These are phyloP conservation scores for Magnaporthiopsis poae DNA, from an alignment of 2,329 filamentous ascomycete species.

Conservation along the genomic window DNA sequence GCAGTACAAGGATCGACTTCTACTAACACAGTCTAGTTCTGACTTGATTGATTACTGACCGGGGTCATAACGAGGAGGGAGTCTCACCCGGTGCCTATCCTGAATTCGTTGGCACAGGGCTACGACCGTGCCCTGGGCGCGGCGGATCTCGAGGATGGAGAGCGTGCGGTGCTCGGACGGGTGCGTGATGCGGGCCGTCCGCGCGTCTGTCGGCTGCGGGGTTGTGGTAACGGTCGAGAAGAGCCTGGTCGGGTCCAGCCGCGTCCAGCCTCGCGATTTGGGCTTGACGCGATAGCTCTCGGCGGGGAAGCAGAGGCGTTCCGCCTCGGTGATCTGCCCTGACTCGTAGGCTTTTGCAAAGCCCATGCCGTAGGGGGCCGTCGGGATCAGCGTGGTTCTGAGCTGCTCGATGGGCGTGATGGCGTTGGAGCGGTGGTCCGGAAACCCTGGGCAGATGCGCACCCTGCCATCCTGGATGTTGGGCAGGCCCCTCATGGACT, in stretches of 20 bases:
- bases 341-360: conserved; percentile 34
- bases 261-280: conserved; percentile 24
- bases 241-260: conserved; percentile 34
- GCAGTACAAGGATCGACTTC: no score
- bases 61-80: no score
- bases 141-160: conserved; percentile 55
- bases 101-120: no score
- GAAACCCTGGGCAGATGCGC: conserved; percentile 52
- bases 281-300: conserved; percentile 8
- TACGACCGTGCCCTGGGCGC: conserved; percentile 64
- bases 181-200: conserved; percentile 49
- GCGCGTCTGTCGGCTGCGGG: conserved; percentile 40
- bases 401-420: conserved; percentile 29
- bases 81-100: no score
- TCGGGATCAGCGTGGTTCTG: conserved; percentile 51
- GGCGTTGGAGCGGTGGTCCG: conserved; percentile 54
- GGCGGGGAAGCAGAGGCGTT: conserved; percentile 31
- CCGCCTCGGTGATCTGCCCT: conserved; percentile 27
- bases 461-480: conserved; percentile 50
- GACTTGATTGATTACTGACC: no score
- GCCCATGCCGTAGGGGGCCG: conserved; percentile 43
- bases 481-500: conserved; percentile 53
- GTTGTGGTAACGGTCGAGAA: conserved; percentile 56
- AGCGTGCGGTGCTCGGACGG: conserved; percentile 54
- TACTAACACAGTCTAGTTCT: no score